phyloP scores from a whole-genome alignment of 495 filamentous ascomycete species.

The Amphirosellinia nigrospora region DNA sequence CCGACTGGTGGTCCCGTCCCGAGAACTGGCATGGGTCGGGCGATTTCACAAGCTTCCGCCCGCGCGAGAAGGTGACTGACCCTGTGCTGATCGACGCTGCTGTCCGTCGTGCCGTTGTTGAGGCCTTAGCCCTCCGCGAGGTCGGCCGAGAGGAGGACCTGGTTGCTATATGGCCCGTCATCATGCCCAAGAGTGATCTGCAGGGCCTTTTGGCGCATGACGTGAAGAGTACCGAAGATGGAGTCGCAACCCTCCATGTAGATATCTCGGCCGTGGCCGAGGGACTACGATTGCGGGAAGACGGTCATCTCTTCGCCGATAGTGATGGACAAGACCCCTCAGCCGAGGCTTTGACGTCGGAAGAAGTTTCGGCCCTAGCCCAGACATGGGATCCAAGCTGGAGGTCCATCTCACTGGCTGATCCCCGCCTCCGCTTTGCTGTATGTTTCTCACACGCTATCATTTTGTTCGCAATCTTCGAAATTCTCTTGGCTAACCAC shows the following conservation, averaged over 20 bases:
- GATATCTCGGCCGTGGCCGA: constrained; percentile 25
- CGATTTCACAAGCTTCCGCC: constrained; percentile 49
- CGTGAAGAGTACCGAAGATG: constrained; percentile 25
- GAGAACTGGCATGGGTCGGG: constrained; percentile 48
- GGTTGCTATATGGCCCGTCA: constrained; percentile 33
- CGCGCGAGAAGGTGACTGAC: constrained; percentile 46
- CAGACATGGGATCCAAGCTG: constrained; percentile 54
- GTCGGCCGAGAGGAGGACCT: constrained; percentile 41
- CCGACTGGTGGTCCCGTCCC: constrained; percentile 55
- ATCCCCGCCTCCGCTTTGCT: constrained; percentile 71
- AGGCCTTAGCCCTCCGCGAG: constrained; percentile 59
- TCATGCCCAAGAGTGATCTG: constrained; percentile 23
- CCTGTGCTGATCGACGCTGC: constrained; percentile 47
- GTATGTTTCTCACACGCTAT: constrained; percentile 55
- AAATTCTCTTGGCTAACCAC: not conserved
- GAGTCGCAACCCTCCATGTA: constrained; percentile 34
- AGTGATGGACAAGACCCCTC: not conserved
- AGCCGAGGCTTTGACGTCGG: not conserved
- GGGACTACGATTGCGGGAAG: constrained; percentile 16
- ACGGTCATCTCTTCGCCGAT: not conserved
- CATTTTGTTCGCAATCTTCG: not conserved
- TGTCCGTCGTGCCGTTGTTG: constrained; percentile 66
- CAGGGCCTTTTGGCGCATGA: constrained; percentile 24
- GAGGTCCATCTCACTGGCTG: constrained; percentile 60
- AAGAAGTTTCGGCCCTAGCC: constrained; percentile 38